Evolutionary conservation across 78 protist species (phyloP).

Genomic region (Dictyostelium brefeldianum): DNA sequence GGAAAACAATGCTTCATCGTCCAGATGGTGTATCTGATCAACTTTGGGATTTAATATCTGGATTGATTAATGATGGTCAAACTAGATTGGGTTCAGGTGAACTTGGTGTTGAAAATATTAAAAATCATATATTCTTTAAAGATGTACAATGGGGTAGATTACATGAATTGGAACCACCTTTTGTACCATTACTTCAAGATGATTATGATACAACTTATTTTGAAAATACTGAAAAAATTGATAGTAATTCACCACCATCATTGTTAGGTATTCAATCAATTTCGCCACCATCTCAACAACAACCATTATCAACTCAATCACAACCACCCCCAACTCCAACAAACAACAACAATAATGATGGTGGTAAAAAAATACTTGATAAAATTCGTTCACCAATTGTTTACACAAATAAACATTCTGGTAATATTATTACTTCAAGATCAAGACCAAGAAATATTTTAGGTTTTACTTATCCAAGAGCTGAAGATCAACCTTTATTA

Average conservation of each 20-base stretch:
- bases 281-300: background rate
- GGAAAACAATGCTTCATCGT: constrained; percentile 56
- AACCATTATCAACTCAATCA: background rate
- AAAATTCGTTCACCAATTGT: constrained; percentile 29
- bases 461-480: constrained; percentile 76
- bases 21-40: constrained; percentile 31
- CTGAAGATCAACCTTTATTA: constrained; percentile 50
- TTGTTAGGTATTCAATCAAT: background rate
- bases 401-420: constrained; percentile 59
- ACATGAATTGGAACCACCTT: constrained; percentile 79
- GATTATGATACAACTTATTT: constrained; percentile 71
- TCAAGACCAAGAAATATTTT: constrained; percentile 51
- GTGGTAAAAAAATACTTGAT: background rate
- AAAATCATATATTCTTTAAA: constrained; percentile 93
- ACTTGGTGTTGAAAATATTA: constrained; percentile 85
- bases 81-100: constrained; percentile 82
- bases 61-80: constrained; percentile 40
- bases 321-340: background rate
- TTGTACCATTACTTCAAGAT: constrained; percentile 74
- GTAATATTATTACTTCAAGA: constrained; percentile 28
- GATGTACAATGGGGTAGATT: constrained; percentile 89
- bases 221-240: constrained; percentile 45
- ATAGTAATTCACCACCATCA: background rate
- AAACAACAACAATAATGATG: background rate
- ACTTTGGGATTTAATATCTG: constrained; percentile 23